phyloP scores from a whole-genome alignment of 2,329 filamentous ascomycete genomes.

The Fragosphaeria purpurea region DNA sequence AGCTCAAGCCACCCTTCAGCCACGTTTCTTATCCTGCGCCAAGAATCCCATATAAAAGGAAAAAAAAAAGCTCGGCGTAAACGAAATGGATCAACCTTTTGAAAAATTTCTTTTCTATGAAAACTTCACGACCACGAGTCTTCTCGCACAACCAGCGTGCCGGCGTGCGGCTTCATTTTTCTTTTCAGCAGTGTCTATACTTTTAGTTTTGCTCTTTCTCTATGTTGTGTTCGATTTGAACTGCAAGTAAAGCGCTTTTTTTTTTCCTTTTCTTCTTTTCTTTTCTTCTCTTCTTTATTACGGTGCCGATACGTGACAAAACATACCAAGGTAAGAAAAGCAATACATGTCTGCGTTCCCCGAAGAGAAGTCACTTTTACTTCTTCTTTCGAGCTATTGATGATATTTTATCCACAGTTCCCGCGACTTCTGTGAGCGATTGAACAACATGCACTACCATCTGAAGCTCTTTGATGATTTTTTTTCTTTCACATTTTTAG shows the following conservation, averaged over 20 bases:
- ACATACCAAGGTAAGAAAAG: constrained; percentile 1
- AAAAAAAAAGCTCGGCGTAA: no score
- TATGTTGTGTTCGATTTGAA: neutral
- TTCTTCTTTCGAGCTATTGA: constrained; percentile 29
- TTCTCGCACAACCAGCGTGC: no score
- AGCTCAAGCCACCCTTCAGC: no score
- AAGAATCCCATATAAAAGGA: no score
- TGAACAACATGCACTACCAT: constrained; percentile 70
- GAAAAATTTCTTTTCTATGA: no score
- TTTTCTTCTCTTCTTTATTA: neutral
- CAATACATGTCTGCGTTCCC: neutral
- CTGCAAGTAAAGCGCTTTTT: neutral
- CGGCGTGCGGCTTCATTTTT: no score
- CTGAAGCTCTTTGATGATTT: constrained; percentile 38
- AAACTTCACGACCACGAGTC: no score
- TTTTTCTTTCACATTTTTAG: neutral
- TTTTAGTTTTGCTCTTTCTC: constrained; percentile 1
- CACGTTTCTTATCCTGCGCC: no score
- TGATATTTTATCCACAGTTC: constrained; percentile 50
- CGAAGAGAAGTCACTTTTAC: neutral
- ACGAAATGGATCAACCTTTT: no score
- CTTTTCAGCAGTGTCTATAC: neutral
- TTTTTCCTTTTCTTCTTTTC: neutral
- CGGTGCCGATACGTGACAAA: neutral
- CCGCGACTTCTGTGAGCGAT: constrained; percentile 49